phyloP scores from a whole-genome alignment of 2,329 filamentous ascomycete genomes.

The Fusarium udum region DNA sequence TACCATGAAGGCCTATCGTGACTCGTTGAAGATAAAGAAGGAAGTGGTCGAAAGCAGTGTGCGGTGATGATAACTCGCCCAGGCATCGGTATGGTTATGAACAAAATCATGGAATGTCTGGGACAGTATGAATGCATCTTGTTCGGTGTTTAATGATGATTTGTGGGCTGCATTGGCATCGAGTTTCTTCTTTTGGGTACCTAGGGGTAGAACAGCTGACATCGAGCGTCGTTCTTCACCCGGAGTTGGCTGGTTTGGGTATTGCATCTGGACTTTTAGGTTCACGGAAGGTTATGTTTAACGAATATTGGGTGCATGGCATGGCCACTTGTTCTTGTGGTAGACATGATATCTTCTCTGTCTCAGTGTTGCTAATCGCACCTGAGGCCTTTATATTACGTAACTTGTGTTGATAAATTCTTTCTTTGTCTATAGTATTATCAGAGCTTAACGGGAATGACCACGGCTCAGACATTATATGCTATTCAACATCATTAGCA shows the following conservation, averaged over 20 bases:
- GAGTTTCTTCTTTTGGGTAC: not conserved
- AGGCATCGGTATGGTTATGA: not conserved
- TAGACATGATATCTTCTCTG: not conserved
- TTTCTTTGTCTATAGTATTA: not conserved
- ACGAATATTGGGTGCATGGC: not conserved
- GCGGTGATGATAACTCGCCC: not conserved
- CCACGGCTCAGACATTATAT: not conserved
- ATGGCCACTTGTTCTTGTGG: not conserved
- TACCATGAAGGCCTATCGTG: slow-evolving; percentile 47
- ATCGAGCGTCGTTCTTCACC: slow-evolving; percentile 3
- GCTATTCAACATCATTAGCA: not conserved
- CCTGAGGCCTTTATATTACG: not conserved
- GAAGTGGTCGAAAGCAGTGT: slow-evolving; percentile 1
- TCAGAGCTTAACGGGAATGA: not conserved
- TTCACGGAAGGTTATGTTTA: not conserved
- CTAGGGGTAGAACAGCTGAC: not conserved
- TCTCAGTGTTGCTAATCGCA: not conserved
- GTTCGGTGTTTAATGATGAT: slow-evolving; percentile 8
- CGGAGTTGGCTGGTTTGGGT: slow-evolving; percentile 6
- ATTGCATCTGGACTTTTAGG: not conserved
- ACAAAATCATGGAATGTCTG: not conserved
- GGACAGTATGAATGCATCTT: slow-evolving; percentile 11
- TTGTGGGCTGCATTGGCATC: slow-evolving; percentile 2
- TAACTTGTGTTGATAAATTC: not conserved
- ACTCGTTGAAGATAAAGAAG: slow-evolving; percentile 24